Percentiles rank a stretch among this genome's conserved stretches.
phyloP scores from a whole-genome alignment of 2,329 filamentous ascomycete species.

The Pezicula neosporulosa region DNA sequence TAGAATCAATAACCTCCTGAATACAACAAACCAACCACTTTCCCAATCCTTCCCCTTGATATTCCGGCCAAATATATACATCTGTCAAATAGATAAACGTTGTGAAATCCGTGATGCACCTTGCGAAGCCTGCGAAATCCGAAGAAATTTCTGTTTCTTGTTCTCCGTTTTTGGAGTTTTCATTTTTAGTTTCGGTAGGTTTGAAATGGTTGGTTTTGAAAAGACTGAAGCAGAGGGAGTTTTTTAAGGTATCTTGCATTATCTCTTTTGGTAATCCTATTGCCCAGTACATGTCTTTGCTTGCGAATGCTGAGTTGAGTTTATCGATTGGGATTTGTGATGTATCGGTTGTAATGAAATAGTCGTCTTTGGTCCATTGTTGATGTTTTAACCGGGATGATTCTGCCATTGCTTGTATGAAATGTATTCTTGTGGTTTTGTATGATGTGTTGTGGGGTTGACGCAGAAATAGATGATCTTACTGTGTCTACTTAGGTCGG shows the following conservation, averaged over 20 bases:
- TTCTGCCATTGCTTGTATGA: too few species aligned
- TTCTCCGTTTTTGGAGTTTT: too few species aligned
- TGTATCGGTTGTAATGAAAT: conserved; percentile 58
- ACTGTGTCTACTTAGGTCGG: too few species aligned
- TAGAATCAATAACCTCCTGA: conserved; percentile 50
- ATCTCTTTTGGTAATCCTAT: conserved; percentile 42
- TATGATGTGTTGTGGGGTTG: too few species aligned
- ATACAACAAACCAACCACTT: conserved; percentile 61
- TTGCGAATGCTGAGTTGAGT: conserved; percentile 51
- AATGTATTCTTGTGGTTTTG: too few species aligned
- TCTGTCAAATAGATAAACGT: conserved; percentile 69
- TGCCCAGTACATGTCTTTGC: conserved; percentile 60
- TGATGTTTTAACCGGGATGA: not conserved
- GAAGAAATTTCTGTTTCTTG: not conserved
- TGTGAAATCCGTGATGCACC: conserved; percentile 64
- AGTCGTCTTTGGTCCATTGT: conserved; percentile 47
- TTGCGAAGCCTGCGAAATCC: conserved; percentile 47
- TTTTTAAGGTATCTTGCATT: conserved; percentile 47
- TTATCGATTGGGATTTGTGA: conserved; percentile 47
- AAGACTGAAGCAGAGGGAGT: conserved; percentile 56
- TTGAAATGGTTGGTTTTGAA: conserved; percentile 33
- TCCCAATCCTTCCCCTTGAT: conserved; percentile 59
- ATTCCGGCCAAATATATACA: conserved; percentile 57
- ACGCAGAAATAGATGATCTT: too few species aligned
- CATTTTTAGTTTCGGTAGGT: not conserved